Percentiles rank a stretch among this genome's conserved stretches.
Conservation (phyloP, 495 filamentous ascomycete genomes). For the Penicillium cataractarum region DNA sequence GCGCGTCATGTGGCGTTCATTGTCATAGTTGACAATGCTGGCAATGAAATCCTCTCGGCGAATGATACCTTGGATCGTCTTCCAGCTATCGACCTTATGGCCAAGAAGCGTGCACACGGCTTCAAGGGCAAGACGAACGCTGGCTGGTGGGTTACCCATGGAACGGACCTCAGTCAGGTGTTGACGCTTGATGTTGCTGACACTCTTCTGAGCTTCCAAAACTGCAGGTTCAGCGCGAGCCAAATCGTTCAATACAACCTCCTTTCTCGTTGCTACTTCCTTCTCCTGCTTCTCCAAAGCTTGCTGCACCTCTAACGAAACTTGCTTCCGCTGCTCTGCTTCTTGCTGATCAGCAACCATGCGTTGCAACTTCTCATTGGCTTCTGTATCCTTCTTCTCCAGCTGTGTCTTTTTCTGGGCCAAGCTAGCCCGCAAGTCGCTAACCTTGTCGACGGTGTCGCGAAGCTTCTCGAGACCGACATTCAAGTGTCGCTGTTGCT, state of each 20-base stretch:
- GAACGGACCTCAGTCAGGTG: slow-evolving; percentile 97
- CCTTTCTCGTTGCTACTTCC: slow-evolving; percentile 79
- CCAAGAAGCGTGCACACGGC: slow-evolving; percentile 93
- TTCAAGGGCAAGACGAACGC: slow-evolving; percentile 90
- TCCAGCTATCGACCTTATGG: slow-evolving; percentile 89
- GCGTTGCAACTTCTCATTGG: slow-evolving; percentile 92
- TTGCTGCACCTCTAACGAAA: slow-evolving; percentile 83
- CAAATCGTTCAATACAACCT: slow-evolving; percentile 85
- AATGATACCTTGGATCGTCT: slow-evolving; percentile 82
- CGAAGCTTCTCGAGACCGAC: slow-evolving; percentile 97
- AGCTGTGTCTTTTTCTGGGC: slow-evolving; percentile 92
- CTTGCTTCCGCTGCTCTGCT: slow-evolving; percentile 86
- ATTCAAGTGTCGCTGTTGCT: slow-evolving; percentile 97
- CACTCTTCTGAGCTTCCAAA: slow-evolving; percentile 86
- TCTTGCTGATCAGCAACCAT: slow-evolving; percentile 98
- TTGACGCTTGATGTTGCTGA: slow-evolving; percentile 95
- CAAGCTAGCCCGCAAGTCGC: slow-evolving; percentile 84
- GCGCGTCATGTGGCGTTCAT: slow-evolving; percentile 91
- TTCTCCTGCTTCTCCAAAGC: slow-evolving; percentile 88
- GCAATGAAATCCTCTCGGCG: slow-evolving; percentile 96
- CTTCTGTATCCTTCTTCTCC: slow-evolving; percentile 90
- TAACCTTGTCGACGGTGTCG: slow-evolving; percentile 97
- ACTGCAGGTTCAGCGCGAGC: slow-evolving; percentile 94
- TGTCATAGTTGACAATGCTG: slow-evolving; percentile 96
- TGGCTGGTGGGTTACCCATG: slow-evolving; percentile 87